Percentiles rank a stretch among this genome's conserved stretches.
These are phyloP conservation scores for Nicotiana rustica DNA, from an alignment of 305 asterid genomes.

Conservation along the genomic window DNA sequence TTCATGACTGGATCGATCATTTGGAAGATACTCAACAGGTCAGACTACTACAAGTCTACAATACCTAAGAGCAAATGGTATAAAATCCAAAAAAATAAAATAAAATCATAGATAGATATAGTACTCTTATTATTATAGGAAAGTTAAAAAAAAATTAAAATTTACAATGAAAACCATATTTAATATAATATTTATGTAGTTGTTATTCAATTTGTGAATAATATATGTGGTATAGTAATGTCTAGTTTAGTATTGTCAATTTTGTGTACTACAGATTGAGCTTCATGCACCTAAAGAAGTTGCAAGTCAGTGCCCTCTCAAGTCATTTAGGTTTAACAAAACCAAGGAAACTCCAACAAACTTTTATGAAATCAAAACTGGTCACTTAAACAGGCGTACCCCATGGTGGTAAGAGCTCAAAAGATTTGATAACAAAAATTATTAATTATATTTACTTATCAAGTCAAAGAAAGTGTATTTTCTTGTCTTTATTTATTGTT, in stretches of 20 bases:
- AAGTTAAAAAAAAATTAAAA: no score
- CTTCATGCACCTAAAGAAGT: constrained; percentile 57
- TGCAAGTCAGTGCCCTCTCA: constrained; percentile 61
- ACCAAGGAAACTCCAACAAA: constrained; percentile 52
- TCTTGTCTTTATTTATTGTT: neutral
- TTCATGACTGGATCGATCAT: constrained; percentile 76
- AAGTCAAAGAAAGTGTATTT: no score
- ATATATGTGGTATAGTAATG: neutral
- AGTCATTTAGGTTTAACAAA: constrained; percentile 57
- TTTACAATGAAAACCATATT: no score
- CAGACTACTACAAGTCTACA: neutral
- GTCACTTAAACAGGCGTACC: constrained; percentile 59
- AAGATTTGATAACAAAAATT: neutral
- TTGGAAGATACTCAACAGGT: constrained; percentile 56
- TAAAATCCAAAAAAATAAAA: no score
- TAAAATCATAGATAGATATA: no score
- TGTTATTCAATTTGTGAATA: neutral
- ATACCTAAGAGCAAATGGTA: no score
- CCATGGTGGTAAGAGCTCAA: constrained; percentile 61
- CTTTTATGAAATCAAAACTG: constrained; percentile 50
- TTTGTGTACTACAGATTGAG: constrained; percentile 41
- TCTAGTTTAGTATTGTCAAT: neutral
- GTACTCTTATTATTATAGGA: no score
- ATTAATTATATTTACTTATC: no score
- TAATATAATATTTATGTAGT: no score